Conservation (phyloP, 192 early-diverging fungal species). For the Phycomyces nitens region DNA sequence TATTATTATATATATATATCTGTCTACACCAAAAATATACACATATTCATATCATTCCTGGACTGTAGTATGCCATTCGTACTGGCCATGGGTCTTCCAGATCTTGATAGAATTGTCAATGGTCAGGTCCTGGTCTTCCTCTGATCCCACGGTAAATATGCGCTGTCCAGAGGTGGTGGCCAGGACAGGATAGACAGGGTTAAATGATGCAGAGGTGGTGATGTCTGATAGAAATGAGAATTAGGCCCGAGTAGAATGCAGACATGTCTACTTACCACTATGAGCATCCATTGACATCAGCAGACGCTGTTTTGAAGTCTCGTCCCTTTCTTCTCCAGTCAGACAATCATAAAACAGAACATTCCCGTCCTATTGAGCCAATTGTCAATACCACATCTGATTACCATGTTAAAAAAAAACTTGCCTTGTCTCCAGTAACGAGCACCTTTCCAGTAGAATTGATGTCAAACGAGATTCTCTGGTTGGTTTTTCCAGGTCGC, state of each 20-base stretch:
- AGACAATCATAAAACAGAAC: conserved; percentile 33
- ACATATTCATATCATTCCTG: background rate
- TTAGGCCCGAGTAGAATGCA: no score
- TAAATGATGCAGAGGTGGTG: conserved; percentile 52
- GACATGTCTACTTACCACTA: conserved; percentile 20
- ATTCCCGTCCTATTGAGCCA: conserved; percentile 37
- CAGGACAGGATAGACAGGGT: conserved; percentile 64
- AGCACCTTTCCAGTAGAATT: conserved; percentile 58
- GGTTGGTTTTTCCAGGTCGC: conserved; percentile 61
- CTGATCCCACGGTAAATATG: conserved; percentile 33
- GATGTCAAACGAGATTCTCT: conserved; percentile 69
- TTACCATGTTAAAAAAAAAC: no score
- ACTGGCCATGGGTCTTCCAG: conserved; percentile 34
- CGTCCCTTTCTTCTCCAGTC: conserved; percentile 16
- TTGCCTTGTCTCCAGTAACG: conserved; percentile 57
- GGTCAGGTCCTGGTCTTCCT: background rate
- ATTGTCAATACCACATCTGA: no score
- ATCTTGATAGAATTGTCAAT: conserved; percentile 44
- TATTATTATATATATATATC: background rate
- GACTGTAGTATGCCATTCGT: conserved; percentile 13
- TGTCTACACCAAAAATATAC: background rate
- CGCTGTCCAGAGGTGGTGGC: conserved; percentile 76
- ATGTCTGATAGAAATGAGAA: conserved; percentile 55
- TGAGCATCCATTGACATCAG: background rate
- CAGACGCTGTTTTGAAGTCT: background rate